Conservation (phyloP, 2,329 filamentous ascomycete species). For the Trichoderma endophyticum region DNA sequence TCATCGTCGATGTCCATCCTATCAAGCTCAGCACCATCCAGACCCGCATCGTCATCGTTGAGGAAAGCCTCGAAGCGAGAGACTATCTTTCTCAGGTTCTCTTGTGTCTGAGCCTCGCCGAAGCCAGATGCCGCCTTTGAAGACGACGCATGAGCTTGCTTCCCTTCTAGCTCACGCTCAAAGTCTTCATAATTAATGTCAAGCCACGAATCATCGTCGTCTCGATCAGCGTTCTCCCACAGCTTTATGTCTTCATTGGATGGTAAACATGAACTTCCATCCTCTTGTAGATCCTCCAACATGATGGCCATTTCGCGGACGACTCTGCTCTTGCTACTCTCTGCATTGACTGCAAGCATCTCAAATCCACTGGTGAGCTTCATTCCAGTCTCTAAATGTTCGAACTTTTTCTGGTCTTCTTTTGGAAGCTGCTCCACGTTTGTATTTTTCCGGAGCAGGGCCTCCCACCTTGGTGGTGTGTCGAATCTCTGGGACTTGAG, state of each 20-base stretch:
- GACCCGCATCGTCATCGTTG: constrained; percentile 76
- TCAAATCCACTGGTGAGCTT: constrained; percentile 89
- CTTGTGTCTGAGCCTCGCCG: constrained; percentile 65
- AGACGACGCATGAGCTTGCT: constrained; percentile 36
- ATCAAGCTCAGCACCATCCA: constrained; percentile 71
- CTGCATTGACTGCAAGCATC: constrained; percentile 69
- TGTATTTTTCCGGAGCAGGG: constrained; percentile 25
- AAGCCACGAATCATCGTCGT: constrained; percentile 88
- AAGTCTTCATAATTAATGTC: constrained; percentile 90
- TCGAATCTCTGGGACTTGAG: constrained; percentile 81
- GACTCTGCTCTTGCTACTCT: constrained; percentile 63
- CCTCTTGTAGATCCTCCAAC: constrained; percentile 70
- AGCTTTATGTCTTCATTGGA: constrained; percentile 65
- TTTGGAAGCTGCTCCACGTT: constrained; percentile 20
- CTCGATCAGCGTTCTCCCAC: constrained; percentile 61
- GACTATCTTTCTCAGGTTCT: constrained; percentile 85
- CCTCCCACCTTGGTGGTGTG: constrained; percentile 54
- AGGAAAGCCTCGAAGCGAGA: constrained; percentile 90
- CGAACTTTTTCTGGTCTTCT: constrained; percentile 21
- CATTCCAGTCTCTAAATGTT: constrained; percentile 70
- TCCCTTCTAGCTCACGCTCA: constrained; percentile 69
- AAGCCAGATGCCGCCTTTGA: constrained; percentile 45
- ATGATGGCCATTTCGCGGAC: constrained; percentile 75
- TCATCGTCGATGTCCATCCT: constrained; percentile 65
- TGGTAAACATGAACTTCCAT: constrained; percentile 65